These are phyloP conservation scores for Rhizoctonia solani DNA, from an alignment of 1,284 basidiomycete species.

Conservation along the genomic window DNA sequence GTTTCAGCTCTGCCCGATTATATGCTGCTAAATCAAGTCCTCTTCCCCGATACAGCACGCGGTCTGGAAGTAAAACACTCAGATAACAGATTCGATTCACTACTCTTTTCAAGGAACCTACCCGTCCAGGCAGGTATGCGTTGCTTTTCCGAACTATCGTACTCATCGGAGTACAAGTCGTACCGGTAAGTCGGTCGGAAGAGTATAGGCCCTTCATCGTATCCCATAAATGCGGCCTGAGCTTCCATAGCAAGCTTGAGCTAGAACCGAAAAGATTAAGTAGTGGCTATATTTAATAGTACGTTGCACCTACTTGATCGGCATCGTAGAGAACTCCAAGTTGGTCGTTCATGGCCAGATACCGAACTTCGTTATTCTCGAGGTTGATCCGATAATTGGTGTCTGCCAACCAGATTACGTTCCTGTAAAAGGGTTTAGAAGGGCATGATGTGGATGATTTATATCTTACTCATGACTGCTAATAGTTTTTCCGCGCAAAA, in stretches of 20 bases:
- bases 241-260: constrained; percentile 71
- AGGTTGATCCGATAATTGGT: constrained; percentile 94
- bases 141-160: constrained; percentile 96
- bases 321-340: constrained; percentile 74
- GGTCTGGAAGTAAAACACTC: constrained; percentile 57
- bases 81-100: background rate
- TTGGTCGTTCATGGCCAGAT: constrained; percentile 63
- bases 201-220: constrained; percentile 83
- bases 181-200: constrained; percentile 93
- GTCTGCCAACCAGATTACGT: constrained; percentile 93
- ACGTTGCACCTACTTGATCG: constrained; percentile 69
- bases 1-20: constrained; percentile 77
- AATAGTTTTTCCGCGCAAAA: constrained; percentile 73
- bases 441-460: background rate
- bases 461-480: constrained; percentile 80
- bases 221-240: constrained; percentile 77
- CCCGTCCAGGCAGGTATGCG: constrained; percentile 98
- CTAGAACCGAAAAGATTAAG: constrained; percentile 48
- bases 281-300: constrained; percentile 20
- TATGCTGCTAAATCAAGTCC: constrained; percentile 67
- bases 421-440: constrained; percentile 51
- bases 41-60: constrained; percentile 82
- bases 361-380: constrained; percentile 78
- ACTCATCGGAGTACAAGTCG: constrained; percentile 79
- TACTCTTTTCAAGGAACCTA: constrained; percentile 45